Conservation (phyloP, 2,329 filamentous ascomycete species). For the Cladorrhinum sp. region DNA sequence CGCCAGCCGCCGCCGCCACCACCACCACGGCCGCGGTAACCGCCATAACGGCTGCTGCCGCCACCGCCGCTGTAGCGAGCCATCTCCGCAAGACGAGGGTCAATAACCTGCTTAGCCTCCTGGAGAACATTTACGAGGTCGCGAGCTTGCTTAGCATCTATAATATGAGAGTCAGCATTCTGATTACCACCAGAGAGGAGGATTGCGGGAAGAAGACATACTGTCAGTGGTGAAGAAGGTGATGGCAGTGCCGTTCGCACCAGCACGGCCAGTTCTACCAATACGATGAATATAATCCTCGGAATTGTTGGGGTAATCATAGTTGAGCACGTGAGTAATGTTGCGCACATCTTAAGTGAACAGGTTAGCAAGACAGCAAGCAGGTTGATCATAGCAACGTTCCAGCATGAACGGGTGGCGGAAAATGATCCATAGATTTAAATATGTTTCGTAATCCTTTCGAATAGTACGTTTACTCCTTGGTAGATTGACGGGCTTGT, state of each 20-base stretch:
- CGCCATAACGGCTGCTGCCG: constrained; percentile 69
- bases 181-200: not conserved
- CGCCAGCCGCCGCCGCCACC: constrained; percentile 39
- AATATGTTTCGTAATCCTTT: constrained; percentile 49
- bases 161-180: constrained; percentile 35
- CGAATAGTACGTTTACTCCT: constrained; percentile 51
- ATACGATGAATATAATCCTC: constrained; percentile 98
- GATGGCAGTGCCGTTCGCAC: constrained; percentile 91
- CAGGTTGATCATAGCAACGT: constrained; percentile 52
- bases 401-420: constrained; percentile 53
- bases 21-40: constrained; percentile 61
- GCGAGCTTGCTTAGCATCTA: constrained; percentile 94
- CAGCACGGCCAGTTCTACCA: constrained; percentile 93
- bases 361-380: constrained; percentile 71
- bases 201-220: constrained; percentile 54
- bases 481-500: constrained; percentile 58
- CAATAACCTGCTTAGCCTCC: constrained; percentile 97
- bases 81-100: constrained; percentile 95
- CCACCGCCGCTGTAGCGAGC: constrained; percentile 84
- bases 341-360: constrained; percentile 94
- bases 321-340: constrained; percentile 99
- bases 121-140: constrained; percentile 89
- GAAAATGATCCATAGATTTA: constrained; percentile 39
- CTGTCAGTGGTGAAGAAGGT: constrained; percentile 99
- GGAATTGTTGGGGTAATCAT: constrained; percentile 99